Conservation (phyloP, 768 basidiomycete genomes). For the Asterophora lycoperdoides region DNA sequence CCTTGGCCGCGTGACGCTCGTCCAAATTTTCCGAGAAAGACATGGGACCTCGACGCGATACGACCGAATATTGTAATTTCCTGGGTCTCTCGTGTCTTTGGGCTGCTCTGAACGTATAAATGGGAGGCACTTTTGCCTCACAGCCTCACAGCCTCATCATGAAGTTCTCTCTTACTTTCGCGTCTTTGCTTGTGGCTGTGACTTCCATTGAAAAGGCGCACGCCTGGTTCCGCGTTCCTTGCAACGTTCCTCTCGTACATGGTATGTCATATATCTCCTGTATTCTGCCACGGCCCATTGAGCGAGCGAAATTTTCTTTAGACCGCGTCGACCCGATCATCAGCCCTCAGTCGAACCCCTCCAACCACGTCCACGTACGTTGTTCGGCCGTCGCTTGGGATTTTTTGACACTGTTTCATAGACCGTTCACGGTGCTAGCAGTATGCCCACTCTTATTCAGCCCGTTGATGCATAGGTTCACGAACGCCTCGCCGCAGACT, state of each 20-base stretch:
- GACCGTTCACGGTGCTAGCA: constrained; percentile 37
- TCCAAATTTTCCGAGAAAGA: background rate
- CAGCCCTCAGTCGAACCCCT: constrained; percentile 29
- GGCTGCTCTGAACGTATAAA: constrained; percentile 5
- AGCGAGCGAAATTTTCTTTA: constrained; percentile 3
- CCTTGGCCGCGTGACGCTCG: background rate
- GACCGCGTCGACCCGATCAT: constrained; percentile 39
- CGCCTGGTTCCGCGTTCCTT: constrained; percentile 41
- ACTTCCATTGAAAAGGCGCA: constrained; percentile 16
- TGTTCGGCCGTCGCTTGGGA: background rate
- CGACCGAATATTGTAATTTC: background rate
- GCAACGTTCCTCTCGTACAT: constrained; percentile 5
- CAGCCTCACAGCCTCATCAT: constrained; percentile 1
- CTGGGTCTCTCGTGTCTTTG: background rate
- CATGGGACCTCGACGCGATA: background rate
- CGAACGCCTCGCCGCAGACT: constrained; percentile 22
- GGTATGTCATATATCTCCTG: too few relatives aligned
- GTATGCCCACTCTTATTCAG: constrained; percentile 17
- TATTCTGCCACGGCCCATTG: too few relatives aligned
- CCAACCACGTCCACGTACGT: constrained; percentile 39
- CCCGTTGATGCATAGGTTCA: too few relatives aligned
- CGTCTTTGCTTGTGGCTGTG: constrained; percentile 14
- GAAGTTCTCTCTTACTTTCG: constrained; percentile 9
- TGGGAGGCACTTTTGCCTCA: background rate
- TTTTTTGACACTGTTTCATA: constrained; percentile 4